Evolutionary conservation across 2,329 filamentous ascomycete species (phyloP).

Genomic region (Phialophora macrospora): DNA sequence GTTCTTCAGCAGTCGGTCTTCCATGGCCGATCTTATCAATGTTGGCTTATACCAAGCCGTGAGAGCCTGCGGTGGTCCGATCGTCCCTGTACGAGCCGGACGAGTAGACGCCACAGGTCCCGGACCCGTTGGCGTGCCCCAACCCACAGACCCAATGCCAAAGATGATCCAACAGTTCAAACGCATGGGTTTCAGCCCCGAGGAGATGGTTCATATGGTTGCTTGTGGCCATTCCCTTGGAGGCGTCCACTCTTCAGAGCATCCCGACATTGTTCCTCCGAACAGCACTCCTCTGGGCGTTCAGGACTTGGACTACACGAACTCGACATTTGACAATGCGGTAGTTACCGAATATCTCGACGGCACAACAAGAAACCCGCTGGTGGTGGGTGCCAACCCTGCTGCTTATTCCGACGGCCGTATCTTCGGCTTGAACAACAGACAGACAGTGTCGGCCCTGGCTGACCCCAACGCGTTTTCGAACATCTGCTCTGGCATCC

Average conservation of each 20-base stretch:
- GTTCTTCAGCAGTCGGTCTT: conserved; percentile 38
- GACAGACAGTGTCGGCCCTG: conserved; percentile 43
- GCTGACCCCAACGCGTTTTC: conserved; percentile 25
- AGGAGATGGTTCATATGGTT: conserved; percentile 40
- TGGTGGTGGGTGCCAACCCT: conserved; percentile 38
- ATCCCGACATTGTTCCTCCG: conserved; percentile 43
- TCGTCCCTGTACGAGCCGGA: conserved; percentile 43
- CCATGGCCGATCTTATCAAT: conserved; percentile 44
- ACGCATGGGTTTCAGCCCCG: conserved; percentile 42
- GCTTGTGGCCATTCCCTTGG: conserved; percentile 47
- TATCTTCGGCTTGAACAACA: conserved; percentile 43
- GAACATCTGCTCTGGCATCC: conserved; percentile 23
- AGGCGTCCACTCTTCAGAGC: conserved; percentile 43
- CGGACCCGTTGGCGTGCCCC: conserved; percentile 43
- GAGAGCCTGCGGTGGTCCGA: conserved; percentile 42
- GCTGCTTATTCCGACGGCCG: conserved; percentile 44
- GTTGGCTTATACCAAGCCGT: conserved; percentile 43
- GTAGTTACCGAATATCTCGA: conserved; percentile 45
- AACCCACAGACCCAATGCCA: conserved; percentile 43
- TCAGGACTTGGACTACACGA: conserved; percentile 41
- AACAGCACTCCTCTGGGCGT: conserved; percentile 40
- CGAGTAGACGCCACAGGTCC: conserved; percentile 44
- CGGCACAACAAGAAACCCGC: conserved; percentile 40
- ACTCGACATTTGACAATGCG: conserved; percentile 40
- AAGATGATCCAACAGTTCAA: conserved; percentile 42